A percentile compares a stretch with the other conserved stretches of the same genome.
Conservation (phyloP, 768 basidiomycete genomes). For the Tephrocybe sp. region DNA sequence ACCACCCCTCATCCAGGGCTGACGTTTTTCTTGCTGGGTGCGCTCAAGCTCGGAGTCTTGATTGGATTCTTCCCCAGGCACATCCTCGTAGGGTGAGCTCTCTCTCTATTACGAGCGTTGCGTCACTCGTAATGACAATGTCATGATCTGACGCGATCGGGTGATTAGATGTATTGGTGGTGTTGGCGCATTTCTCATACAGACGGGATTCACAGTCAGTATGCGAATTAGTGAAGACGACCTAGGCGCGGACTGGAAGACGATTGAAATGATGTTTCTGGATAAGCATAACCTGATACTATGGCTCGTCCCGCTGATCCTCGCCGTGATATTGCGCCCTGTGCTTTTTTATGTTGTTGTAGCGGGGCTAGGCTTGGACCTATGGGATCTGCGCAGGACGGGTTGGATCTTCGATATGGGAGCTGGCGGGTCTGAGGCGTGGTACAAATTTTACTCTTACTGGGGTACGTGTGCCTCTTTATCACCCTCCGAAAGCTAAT, state of each 20-base stretch:
- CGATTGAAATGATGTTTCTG: conserved; percentile 68
- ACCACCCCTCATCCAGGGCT: conserved; percentile 46
- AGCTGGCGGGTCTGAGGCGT: conserved; percentile 38
- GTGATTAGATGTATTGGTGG: conserved; percentile 81
- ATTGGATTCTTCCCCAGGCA: conserved; percentile 97
- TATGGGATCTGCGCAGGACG: conserved; percentile 53
- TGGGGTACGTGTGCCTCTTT: conserved; percentile 51
- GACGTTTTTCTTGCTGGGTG: conserved; percentile 85
- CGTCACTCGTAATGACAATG: not conserved
- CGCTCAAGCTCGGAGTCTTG: conserved; percentile 77
- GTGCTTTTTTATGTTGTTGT: conserved; percentile 82
- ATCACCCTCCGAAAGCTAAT: not conserved
- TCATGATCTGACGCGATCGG: not conserved
- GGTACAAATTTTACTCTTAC: conserved; percentile 87
- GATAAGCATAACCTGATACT: conserved; percentile 61
- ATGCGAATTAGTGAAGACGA: conserved; percentile 80
- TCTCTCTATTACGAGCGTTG: not conserved
- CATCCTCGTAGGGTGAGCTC: conserved; percentile 85
- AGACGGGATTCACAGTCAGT: conserved; percentile 87
- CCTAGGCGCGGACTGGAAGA: conserved; percentile 64
- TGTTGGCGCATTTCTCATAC: conserved; percentile 90
- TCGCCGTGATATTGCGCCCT: conserved; percentile 81
- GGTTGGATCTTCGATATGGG: conserved; percentile 90
- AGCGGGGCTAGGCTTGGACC: conserved; percentile 56
- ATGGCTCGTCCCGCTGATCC: conserved; percentile 76